phyloP scores from a whole-genome alignment of 2,329 filamentous ascomycete species.

The Pseudocercospora fijiensis region DNA sequence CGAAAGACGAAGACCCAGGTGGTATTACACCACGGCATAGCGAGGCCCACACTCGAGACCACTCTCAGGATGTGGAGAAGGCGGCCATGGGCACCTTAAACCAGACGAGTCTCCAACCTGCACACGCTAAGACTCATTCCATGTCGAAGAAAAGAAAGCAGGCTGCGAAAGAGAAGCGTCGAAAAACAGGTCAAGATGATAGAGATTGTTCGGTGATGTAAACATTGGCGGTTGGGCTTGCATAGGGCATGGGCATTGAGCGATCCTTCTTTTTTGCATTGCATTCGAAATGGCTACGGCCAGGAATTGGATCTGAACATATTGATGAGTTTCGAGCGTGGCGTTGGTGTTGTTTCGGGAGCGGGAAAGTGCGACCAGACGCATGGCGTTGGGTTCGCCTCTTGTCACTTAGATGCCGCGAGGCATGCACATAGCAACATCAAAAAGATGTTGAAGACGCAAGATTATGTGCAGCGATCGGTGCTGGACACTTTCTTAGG shows the following conservation, averaged over 20 bases:
- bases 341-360: neutral
- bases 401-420: neutral
- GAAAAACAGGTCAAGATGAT: conserved; percentile 39
- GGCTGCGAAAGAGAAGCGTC: conserved; percentile 31
- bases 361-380: neutral
- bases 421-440: neutral
- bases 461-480: no score
- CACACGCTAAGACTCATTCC: neutral
- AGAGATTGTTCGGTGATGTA: conserved; percentile 49
- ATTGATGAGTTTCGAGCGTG: neutral
- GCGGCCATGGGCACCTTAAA: conserved; percentile 9
- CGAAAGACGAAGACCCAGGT: neutral
- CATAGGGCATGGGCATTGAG: neutral
- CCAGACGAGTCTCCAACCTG: conserved; percentile 9
- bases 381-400: neutral
- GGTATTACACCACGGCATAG: neutral
- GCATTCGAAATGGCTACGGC: neutral
- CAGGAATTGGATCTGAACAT: neutral
- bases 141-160: conserved; percentile 35
- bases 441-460: neutral
- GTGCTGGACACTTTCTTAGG: no score
- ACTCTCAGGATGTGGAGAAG: neutral
- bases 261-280: neutral
- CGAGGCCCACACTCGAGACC: neutral
- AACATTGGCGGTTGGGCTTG: neutral